Base-by-base conservation (phyloP, 2,329 filamentous ascomycete species). In the Aspergillaceae sp. region DNA sequence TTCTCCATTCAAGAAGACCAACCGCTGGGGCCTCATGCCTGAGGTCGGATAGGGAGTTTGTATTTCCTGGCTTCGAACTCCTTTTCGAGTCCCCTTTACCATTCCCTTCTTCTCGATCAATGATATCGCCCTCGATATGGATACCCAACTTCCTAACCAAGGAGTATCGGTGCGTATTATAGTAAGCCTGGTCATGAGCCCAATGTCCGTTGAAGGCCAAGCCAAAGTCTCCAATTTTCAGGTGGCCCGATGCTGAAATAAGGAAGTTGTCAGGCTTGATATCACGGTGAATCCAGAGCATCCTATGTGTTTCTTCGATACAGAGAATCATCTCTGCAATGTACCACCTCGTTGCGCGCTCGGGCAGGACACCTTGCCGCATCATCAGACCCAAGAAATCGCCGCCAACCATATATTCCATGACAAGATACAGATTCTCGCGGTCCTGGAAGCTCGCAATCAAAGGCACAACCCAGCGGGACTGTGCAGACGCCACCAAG, bases 231-330 rank as follows among this genome's bases (percentile, higher is more conserved):
- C 90, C 94, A 35, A 97, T 95, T 61, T 94, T 96, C 48, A 97
- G 68, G 63, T 98, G 92, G 0, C 92, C 90, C 11, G 86, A 85
- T 0, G 86, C 79, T 6, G 86, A 87, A 57, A 97, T 89, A 29
- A 97, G 76, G 59, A 98, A 97, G 59, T 98, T 98, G 73, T 97
- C 91, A 0, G 91, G 92, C 65, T 98, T 98, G 62, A 97, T 80
- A 66, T 97, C 92, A 11, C 91, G 84, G 63, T 98, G 92, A 41
- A 98, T 95, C 76, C 89, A 96, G 42, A 79, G 79, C 56, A 96
- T 79, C 8, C 80, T 79, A 71, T 97, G 91, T 0, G 87, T 86
- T 65, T 95, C 91, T 66, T 97, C 90, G 27, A 98, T 84, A 58
- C 89, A 94, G 4, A 96, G 73, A 44, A 97, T 85, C 89, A 97